Percentiles rank a stretch among this genome's conserved stretches.
Conservation (phyloP, 768 basidiomycete species). For the Amanita muscaria region DNA sequence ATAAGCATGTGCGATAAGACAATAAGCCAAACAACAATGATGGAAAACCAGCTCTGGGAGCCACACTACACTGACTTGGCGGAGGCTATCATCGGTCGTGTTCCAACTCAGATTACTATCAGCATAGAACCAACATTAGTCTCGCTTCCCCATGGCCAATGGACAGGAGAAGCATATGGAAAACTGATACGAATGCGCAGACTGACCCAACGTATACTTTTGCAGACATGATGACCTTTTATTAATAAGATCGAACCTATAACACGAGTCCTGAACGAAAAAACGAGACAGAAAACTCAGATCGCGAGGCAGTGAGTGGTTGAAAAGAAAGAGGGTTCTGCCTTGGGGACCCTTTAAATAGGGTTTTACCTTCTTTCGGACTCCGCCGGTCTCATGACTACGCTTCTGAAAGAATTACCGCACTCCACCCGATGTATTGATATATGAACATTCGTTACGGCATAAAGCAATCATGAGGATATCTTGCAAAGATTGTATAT, state of each 20-base stretch:
- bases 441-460: not conserved
- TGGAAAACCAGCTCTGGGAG: slow-evolving; percentile 26
- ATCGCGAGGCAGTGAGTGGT: slow-evolving; percentile 38
- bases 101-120: slow-evolving; percentile 92
- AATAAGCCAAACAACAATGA: slow-evolving; percentile 23
- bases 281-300: slow-evolving; percentile 48
- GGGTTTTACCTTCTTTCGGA: slow-evolving; percentile 29
- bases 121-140: slow-evolving; percentile 49
- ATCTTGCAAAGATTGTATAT: not conserved
- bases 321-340: slow-evolving; percentile 20
- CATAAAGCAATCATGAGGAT: no score
- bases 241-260: slow-evolving; percentile 46
- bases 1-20: slow-evolving; percentile 44
- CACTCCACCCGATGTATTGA: not conserved
- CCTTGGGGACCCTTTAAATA: slow-evolving; percentile 35
- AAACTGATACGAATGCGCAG: slow-evolving; percentile 45
- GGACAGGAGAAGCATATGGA: slow-evolving; percentile 38
- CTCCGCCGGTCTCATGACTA: slow-evolving; percentile 31
- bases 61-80: slow-evolving; percentile 65
- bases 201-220: slow-evolving; percentile 96
- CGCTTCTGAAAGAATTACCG: not conserved
- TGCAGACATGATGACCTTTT: slow-evolving; percentile 58
- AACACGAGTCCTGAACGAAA: slow-evolving; percentile 44
- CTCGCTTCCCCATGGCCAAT: slow-evolving; percentile 33
- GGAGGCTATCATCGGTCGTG: slow-evolving; percentile 88